These are phyloP conservation scores for Candida orba DNA, from an alignment of 805 yeast genomes.

Conservation along the genomic window DNA sequence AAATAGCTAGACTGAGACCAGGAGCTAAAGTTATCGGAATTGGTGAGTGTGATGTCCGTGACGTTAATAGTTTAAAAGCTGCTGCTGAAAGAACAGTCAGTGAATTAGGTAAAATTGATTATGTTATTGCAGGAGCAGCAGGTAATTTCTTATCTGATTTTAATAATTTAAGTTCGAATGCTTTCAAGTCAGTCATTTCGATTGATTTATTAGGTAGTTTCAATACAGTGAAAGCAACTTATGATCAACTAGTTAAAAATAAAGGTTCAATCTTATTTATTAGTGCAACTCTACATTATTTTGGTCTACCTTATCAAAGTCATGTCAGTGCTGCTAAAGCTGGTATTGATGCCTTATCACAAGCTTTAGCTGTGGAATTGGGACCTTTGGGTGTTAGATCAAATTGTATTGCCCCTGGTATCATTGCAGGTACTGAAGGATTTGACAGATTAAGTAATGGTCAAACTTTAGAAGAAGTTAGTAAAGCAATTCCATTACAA, in stretches of 20 bases:
- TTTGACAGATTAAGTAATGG: conserved; percentile 50
- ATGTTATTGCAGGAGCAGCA: conserved; percentile 91
- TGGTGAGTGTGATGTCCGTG: conserved; percentile 74
- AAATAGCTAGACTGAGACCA: conserved; percentile 46
- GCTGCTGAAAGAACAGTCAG: conserved; percentile 65
- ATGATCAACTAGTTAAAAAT: conserved; percentile 51
- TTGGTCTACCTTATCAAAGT: conserved; percentile 80
- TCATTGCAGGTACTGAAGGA: conserved; percentile 85
- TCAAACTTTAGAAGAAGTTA: conserved; percentile 33
- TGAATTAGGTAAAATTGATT: conserved; percentile 73
- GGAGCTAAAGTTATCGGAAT: conserved; percentile 66
- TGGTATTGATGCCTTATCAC: conserved; percentile 83
- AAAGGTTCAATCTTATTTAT: conserved; percentile 75
- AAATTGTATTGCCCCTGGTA: conserved; percentile 89
- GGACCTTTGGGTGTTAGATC: conserved; percentile 85
- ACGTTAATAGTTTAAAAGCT: conserved; percentile 43
- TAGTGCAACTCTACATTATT: conserved; percentile 83
- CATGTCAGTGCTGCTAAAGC: conserved; percentile 97
- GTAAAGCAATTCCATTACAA: conserved; percentile 45
- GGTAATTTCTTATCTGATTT: conserved; percentile 86
- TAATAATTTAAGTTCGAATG: conserved; percentile 72
- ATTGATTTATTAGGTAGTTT: conserved; percentile 86
- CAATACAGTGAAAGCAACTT: conserved; percentile 82
- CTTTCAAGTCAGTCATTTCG: conserved; percentile 79
- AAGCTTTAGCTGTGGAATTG: conserved; percentile 80